Evolutionary conservation across 2,329 filamentous ascomycete genomes (phyloP), one percentile per base, ranked within the genome.

Genomic region (Fusarium irregulare): DNA sequence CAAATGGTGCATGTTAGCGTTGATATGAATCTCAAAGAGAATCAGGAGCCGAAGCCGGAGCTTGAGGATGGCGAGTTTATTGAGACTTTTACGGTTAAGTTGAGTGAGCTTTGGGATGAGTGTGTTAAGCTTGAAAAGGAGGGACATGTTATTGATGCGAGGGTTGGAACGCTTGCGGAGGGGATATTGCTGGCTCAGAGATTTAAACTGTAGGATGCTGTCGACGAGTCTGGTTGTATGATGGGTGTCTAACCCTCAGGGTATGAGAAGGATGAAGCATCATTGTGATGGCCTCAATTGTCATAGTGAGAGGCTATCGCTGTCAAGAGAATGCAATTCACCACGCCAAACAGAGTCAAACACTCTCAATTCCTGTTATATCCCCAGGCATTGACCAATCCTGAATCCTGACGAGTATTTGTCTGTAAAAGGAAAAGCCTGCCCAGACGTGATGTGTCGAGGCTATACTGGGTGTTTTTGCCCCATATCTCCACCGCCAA

Each of bases 41-140:
- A 95, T 76, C 86, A 90, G 76, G 83, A 92, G 56, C 88, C 88
- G 2, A 84, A 89, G 77, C 89, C 92, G 0, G 82, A 91, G 76
- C 83, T 94, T 9, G 92, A 95, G 76, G 92, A 94, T 27, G 91
- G 89, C 68, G 92, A 95, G 80, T 94, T 94, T 76, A 94, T 95
- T 75, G 92, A 94, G 77, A 90, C 90, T 34, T 94, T 95, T 74
- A 88, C 87, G 11, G 84, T 93, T 10, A 90, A 89, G 8, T 76
- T 95, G 45, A 82, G 80, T 21, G 82, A 85, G 16, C 78, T 95
- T 41, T 93, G 91, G 82, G 84, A 84, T 0, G 89, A 91, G 76
- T 90, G 90, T 76, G 88, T 88, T 77, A 85, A 79, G 68, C 82
- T 94, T 2, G 92, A 94, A 76, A 81, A 82, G 4, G 83, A 93